Conservation (phyloP, 1,284 basidiomycete species). For the Leccinum laetum region DNA sequence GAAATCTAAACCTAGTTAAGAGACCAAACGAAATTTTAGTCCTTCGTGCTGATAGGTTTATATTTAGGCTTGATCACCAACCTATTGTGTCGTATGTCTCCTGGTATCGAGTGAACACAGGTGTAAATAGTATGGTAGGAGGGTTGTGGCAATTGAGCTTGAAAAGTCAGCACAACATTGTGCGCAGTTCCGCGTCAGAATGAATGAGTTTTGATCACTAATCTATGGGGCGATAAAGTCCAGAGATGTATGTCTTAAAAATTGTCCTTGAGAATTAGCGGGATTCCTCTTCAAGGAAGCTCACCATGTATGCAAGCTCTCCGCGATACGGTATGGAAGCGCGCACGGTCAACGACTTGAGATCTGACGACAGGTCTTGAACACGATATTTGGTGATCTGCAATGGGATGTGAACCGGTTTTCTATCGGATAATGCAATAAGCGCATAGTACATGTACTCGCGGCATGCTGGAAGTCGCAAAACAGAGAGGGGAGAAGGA, state of each 20-base stretch:
- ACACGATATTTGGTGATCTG: not conserved
- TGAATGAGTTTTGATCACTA: not conserved
- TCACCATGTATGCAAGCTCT: not conserved
- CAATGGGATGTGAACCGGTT: not conserved
- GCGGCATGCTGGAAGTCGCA: too few relatives aligned
- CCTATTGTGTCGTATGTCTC: not conserved
- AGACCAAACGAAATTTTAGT: not conserved
- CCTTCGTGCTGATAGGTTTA: not conserved
- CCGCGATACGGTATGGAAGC: not conserved
- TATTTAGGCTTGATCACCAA: not conserved
- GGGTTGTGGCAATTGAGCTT: not conserved
- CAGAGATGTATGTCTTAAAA: not conserved
- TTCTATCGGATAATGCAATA: not conserved
- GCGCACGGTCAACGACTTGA: not conserved
- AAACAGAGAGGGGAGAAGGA: too few relatives aligned
- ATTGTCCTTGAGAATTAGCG: not conserved
- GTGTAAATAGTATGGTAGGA: too few relatives aligned
- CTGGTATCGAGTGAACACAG: too few relatives aligned
- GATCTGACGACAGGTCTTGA: not conserved
- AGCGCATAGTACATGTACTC: too few relatives aligned
- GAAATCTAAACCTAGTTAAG: not conserved
- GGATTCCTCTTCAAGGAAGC: not conserved
- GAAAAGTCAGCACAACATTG: not conserved
- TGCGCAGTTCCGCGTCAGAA: not conserved
- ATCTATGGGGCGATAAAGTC: not conserved